Base-by-base conservation (phyloP, 2,329 filamentous ascomycete species). In the Botrytis squamosa region DNA sequence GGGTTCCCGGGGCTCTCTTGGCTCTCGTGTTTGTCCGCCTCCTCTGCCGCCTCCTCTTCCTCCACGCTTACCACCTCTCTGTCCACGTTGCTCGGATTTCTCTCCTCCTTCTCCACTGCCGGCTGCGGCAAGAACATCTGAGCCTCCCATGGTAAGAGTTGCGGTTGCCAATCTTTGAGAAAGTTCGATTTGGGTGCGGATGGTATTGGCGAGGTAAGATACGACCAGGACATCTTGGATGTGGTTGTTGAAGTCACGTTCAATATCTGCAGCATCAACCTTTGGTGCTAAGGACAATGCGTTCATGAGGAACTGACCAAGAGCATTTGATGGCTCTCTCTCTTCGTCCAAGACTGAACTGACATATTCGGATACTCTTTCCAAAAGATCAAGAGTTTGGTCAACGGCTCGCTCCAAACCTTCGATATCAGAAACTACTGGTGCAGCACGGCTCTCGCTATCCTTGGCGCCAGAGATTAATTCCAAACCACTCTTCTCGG, bases 231-330 rank as follows among this genome's bases (percentile, higher is more conserved):
- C 95, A 83, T 99, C 96, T 86, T 99, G 96, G 84, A 99, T 94
- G 86, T 99, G 96, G 87, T 97, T 97, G 90, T 99, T 99, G 90
- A 99, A 99, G 87, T 98, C 95, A 82, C 92, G 89, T 88, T 99
- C 96, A 82, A 99, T 95, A 83, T 97, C 92, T 75, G 90, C 88
- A 55, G 92, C 87, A 80, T 97, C 93, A 75, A 98, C 96, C 88
- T 98, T 99, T 81, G 96, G 96, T 73, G 95, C 94, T 76, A 99
- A 87, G 65, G 93, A 95, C 76, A 99, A 89, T 57, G 95, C 92
- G 83, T 97, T 97, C 88, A 98, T 93, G 78, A 99, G 87, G 85
- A 94, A 97, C 85, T 99, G 97, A 78, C 95, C 96, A 73, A 99
- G 87, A 20, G 95, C 94, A 78, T 94, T 97, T 78, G 93, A 96